Conservation (phyloP, 2,329 filamentous ascomycete genomes). For the Fusarium sp. region DNA sequence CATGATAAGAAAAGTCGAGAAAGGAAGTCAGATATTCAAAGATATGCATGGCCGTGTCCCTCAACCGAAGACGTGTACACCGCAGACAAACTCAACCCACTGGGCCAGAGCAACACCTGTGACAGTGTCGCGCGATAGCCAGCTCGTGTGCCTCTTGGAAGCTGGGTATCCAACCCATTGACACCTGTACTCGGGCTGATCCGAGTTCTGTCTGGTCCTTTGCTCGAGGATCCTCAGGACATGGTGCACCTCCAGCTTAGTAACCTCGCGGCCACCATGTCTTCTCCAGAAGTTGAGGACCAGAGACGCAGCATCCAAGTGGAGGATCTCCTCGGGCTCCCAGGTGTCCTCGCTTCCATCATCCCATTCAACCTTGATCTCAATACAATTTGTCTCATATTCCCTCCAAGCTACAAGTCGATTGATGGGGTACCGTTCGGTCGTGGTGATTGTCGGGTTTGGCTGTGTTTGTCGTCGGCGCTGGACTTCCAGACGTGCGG, state of each 20-base stretch:
- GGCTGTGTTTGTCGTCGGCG: background rate
- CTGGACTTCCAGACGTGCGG: background rate
- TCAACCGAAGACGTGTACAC: too few species aligned
- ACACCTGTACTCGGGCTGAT: background rate
- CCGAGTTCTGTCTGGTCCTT: background rate
- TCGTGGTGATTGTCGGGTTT: background rate
- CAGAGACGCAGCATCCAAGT: background rate
- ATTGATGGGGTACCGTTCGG: background rate
- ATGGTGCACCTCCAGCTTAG: background rate
- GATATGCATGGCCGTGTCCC: too few species aligned
- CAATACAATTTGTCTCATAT: background rate
- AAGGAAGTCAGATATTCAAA: too few species aligned
- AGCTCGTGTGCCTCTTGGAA: background rate
- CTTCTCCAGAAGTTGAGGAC: constrained; percentile 7
- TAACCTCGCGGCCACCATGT: background rate
- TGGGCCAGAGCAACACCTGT: background rate
- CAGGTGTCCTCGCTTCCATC: background rate
- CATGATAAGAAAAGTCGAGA: too few species aligned
- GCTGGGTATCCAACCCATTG: constrained; percentile 4
- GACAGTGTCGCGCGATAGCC: background rate
- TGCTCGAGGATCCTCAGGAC: background rate
- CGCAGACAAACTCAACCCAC: background rate
- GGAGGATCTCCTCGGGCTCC: constrained; percentile 8
- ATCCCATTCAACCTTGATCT: background rate
- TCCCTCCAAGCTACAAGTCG: background rate